Conservation (phyloP, 305 asterid species). For the Fraxinus velutina region DNA sequence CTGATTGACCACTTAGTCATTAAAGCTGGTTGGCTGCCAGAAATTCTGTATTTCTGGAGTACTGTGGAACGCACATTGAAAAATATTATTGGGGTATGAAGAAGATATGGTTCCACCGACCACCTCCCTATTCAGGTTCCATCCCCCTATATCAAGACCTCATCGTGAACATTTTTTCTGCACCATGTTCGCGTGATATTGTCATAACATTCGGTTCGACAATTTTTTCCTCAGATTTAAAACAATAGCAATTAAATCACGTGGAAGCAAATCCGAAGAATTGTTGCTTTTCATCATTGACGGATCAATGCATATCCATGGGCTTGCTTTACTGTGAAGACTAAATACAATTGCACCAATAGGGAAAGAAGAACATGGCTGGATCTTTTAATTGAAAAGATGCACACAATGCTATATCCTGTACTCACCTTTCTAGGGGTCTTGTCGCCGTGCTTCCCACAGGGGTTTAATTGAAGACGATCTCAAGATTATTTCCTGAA, state of each 20-base stretch:
- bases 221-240: neutral
- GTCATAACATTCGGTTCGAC: neutral
- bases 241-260: neutral
- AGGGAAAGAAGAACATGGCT: neutral
- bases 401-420: neutral
- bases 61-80: neutral
- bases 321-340: neutral
- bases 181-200: neutral
- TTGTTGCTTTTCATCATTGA: neutral
- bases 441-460: conserved; percentile 57
- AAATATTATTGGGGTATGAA: neutral
- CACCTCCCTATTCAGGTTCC: neutral
- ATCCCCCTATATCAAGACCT: neutral
- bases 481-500: conserved; percentile 39
- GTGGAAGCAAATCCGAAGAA: neutral
- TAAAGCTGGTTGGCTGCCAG: neutral
- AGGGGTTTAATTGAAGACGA: conserved; percentile 69
- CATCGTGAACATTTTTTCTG: neutral
- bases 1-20: neutral
- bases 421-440: conserved; percentile 47
- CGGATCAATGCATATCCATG: neutral
- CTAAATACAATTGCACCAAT: neutral
- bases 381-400: neutral
- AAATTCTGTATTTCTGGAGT: neutral
- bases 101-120: neutral